A percentile compares a stretch with the other conserved stretches of the same genome.
phyloP scores from a whole-genome alignment of 768 basidiomycete species.

The Suillus subluteus region DNA sequence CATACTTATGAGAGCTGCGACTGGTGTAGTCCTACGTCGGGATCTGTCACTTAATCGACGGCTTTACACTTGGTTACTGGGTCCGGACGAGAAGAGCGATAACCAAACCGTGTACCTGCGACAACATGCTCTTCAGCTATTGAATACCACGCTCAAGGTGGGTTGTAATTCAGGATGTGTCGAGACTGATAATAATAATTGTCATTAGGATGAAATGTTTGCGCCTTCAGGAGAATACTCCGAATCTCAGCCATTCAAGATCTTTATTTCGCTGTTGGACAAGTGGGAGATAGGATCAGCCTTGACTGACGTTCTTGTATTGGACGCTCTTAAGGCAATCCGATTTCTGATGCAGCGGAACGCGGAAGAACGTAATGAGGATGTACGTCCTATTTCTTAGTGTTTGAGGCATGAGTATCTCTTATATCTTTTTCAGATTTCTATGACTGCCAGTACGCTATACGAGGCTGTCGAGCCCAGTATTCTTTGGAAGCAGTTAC shows the following conservation, averaged over 20 bases:
- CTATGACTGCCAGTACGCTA: constrained; percentile 83
- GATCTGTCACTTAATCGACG: constrained; percentile 93
- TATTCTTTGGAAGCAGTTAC: constrained; percentile 81
- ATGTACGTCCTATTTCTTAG: constrained; percentile 46
- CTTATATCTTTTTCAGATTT: constrained; percentile 47
- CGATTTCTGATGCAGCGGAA: constrained; percentile 55
- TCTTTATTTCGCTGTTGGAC: constrained; percentile 92
- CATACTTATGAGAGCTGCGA: constrained; percentile 86
- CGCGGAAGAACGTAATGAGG: constrained; percentile 53
- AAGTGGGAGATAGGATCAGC: constrained; percentile 94
- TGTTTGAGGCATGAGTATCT: constrained; percentile 7
- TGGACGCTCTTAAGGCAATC: constrained; percentile 80
- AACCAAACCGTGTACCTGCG: constrained; percentile 73
- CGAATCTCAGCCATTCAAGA: constrained; percentile 89
- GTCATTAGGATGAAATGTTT: constrained; percentile 72
- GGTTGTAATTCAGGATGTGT: constrained; percentile 13
- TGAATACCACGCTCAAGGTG: constrained; percentile 73
- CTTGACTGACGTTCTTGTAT: constrained; percentile 76
- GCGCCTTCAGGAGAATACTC: constrained; percentile 71
- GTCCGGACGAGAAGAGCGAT: constrained; percentile 78
- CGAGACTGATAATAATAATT: neutral
- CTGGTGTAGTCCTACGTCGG: constrained; percentile 86
- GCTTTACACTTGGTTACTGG: constrained; percentile 91
- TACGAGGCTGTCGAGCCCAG: constrained; percentile 94
- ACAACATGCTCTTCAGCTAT: constrained; percentile 69